Evolutionary conservation across 2,329 filamentous ascomycete species (phyloP).

Genomic region (Sporothrix globosa): DNA sequence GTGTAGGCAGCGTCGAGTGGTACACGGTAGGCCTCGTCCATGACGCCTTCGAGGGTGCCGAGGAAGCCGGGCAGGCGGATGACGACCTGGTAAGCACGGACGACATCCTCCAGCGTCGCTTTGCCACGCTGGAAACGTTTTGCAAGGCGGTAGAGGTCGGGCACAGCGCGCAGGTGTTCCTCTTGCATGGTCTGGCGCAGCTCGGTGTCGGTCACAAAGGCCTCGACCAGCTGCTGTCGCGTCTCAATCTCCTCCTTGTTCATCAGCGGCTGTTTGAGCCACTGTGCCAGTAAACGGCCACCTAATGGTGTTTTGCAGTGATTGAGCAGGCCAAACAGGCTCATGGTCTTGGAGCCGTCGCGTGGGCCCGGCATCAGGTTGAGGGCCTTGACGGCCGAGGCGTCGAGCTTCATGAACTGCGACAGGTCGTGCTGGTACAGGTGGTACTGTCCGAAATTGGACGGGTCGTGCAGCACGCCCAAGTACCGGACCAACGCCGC

Average conservation of each 20-base stretch:
- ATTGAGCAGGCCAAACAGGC: constrained; percentile 88
- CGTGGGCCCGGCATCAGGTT: constrained; percentile 96
- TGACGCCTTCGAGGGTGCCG: constrained; percentile 84
- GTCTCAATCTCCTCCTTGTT: constrained; percentile 80
- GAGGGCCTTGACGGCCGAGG: constrained; percentile 87
- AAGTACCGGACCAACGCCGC: constrained; percentile 94
- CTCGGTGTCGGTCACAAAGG: constrained; percentile 90
- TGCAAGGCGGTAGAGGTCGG: constrained; percentile 88
- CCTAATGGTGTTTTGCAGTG: constrained; percentile 97
- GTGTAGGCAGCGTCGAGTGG: constrained; percentile 88
- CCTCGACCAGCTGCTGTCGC: constrained; percentile 90
- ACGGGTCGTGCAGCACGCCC: constrained; percentile 82
- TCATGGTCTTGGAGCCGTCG: constrained; percentile 98
- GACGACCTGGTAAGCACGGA: constrained; percentile 90
- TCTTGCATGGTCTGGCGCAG: constrained; percentile 95
- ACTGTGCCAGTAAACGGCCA: constrained; percentile 86
- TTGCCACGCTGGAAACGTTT: constrained; percentile 93
- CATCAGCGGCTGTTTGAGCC: constrained; percentile 98
- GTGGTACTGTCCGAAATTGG: constrained; percentile 96
- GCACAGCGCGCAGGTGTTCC: constrained; percentile 88
- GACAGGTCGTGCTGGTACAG: constrained; percentile 96
- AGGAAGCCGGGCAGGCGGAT: constrained; percentile 91
- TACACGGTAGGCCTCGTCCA: constrained; percentile 91
- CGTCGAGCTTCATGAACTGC: constrained; percentile 98
- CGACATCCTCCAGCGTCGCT: constrained; percentile 93